Conservation (phyloP, 768 basidiomycete genomes). For the Botryobasidium botryosum region DNA sequence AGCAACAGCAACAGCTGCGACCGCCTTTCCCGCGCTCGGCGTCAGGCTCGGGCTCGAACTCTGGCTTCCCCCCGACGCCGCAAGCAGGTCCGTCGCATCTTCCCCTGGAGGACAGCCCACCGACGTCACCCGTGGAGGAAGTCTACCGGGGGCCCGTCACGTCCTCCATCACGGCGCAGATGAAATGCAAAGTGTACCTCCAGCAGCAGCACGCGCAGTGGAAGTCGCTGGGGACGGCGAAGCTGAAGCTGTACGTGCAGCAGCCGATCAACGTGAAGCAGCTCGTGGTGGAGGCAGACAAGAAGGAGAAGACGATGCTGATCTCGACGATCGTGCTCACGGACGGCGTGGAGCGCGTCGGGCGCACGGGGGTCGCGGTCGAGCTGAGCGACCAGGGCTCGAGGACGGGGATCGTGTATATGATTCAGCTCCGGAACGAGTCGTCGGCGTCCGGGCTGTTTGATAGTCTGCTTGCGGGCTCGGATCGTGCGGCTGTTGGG, state of each 20-base stretch:
- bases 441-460: conserved; percentile 69
- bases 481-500: conserved; percentile 41
- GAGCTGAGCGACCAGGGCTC: conserved; percentile 86
- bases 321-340: conserved; percentile 93
- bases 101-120: conserved; percentile 63
- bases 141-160: conserved; percentile 47
- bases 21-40: no score
- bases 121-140: conserved; percentile 58
- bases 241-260: conserved; percentile 73
- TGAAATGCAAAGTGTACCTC: conserved; percentile 97
- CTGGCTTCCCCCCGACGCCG: not conserved
- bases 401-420: conserved; percentile 87
- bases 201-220: conserved; percentile 95
- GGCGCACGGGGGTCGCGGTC: conserved; percentile 93
- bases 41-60: not conserved
- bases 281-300: conserved; percentile 81
- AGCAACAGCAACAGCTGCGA: conserved; percentile 2
- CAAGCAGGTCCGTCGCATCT: no score
- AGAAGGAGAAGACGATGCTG: conserved; percentile 53
- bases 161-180: conserved; percentile 67
- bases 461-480: conserved; percentile 71
- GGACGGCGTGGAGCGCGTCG: conserved; percentile 96
- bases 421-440: conserved; percentile 92
- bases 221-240: conserved; percentile 84
- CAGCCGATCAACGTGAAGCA: conserved; percentile 85